phyloP scores from a whole-genome alignment of 2,329 filamentous ascomycete species.

The Trichoderma koningii region DNA sequence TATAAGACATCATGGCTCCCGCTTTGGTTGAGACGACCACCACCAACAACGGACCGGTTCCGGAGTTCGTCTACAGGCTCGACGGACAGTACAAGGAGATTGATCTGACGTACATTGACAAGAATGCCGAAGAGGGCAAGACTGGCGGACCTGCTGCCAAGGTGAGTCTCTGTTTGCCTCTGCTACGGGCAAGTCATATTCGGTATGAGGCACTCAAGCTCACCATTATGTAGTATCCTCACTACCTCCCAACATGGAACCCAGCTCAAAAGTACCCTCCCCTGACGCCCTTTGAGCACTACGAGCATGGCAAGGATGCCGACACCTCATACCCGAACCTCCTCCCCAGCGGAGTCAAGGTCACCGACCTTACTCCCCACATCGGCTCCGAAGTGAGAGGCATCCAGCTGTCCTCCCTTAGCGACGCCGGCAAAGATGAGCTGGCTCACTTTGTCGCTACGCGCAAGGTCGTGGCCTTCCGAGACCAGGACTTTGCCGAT shows the following conservation, averaged over 20 bases:
- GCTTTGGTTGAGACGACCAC: constrained; percentile 30
- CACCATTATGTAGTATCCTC: constrained; percentile 54
- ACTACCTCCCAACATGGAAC: constrained; percentile 75
- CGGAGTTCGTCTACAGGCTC: constrained; percentile 32
- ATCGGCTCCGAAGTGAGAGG: constrained; percentile 73
- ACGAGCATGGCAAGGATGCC: constrained; percentile 75
- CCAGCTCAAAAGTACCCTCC: constrained; percentile 65
- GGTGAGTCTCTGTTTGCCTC: constrained; percentile 29
- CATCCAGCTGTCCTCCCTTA: constrained; percentile 70
- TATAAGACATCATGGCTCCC: constrained; percentile 31
- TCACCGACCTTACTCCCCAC: constrained; percentile 67
- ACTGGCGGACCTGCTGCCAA: constrained; percentile 35
- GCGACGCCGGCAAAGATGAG: constrained; percentile 71
- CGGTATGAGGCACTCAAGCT: too few relatives aligned
- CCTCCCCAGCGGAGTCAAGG: constrained; percentile 53
- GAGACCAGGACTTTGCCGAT: constrained; percentile 71
- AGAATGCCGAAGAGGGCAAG: constrained; percentile 37
- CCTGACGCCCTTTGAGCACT: constrained; percentile 68
- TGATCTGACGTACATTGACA: constrained; percentile 34
- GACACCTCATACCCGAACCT: constrained; percentile 70
- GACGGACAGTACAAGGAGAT: constrained; percentile 40
- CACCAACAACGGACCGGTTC: constrained; percentile 25
- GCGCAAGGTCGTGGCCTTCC: constrained; percentile 78
- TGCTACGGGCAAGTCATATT: too few relatives aligned
- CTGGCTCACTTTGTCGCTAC: constrained; percentile 74